phyloP scores from a whole-genome alignment of 768 basidiomycete genomes.

The Mycena rebaudengoi region DNA sequence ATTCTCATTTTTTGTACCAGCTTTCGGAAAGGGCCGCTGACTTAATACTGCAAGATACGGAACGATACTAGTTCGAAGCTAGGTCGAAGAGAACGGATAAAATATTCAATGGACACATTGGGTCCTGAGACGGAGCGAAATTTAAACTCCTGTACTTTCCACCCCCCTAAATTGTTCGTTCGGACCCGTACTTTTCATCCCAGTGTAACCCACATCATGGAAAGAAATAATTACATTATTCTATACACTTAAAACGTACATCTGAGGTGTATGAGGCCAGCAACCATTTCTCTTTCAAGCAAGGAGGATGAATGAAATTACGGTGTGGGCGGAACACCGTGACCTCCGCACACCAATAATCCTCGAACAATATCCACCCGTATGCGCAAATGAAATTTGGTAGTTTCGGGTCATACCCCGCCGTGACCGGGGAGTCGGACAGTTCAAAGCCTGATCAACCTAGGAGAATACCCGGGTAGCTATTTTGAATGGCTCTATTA shows the following conservation, averaged over 20 bases:
- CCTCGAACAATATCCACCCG: neutral
- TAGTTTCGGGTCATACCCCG: no score
- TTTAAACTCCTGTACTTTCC: no score
- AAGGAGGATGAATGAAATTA: neutral
- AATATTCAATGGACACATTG: no score
- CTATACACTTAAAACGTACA: neutral
- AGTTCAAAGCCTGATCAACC: no score
- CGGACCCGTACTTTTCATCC: no score
- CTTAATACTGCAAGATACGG: slow-evolving; percentile 7
- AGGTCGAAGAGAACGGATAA: neutral
- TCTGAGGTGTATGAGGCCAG: neutral
- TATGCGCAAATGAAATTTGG: no score
- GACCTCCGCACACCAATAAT: neutral
- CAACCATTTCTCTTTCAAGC: neutral
- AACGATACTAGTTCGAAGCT: neutral
- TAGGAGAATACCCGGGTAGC: no score
- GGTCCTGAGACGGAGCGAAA: no score
- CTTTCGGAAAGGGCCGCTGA: slow-evolving; percentile 9
- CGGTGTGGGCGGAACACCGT: neutral
- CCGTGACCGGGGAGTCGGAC: no score
- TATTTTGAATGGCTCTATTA: no score
- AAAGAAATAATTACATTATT: neutral
- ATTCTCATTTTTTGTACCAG: slow-evolving; percentile 9
- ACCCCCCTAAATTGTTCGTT: no score
- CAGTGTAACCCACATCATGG: no score